Evolutionary conservation across 1,139 yeast species (phyloP), one percentile per base, ranked within the genome.

Genomic region (Insectozyma bohioensis): DNA sequence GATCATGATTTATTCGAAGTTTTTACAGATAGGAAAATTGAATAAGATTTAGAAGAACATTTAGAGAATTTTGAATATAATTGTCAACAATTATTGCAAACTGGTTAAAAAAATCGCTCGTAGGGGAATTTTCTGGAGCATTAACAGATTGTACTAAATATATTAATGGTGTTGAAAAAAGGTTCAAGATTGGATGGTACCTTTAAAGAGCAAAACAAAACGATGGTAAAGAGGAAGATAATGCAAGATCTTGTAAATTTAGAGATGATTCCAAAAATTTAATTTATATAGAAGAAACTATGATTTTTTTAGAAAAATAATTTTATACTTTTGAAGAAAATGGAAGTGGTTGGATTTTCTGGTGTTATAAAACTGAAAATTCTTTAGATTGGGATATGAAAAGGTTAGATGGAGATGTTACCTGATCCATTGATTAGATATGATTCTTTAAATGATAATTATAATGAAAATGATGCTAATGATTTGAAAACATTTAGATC

Each of bases 81-180:
- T 34, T 56, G 58, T 3, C 26, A 28, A 2, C 41, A 40, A 26
- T 47, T 52, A 42, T 26, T 25, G 12, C 33, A 30, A 14, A 46
- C 51, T 12, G 40, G 41, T 5, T 58, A 54, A 28, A 26, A 39
- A 24, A 40, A 48, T 27, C n/a, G n/a, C n/a, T 55, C 1, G 58
- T 52, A 17, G 60, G 61, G 1, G 61, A 56, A 34, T 54, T 53
- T 37, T 48, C 58, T 1, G 61, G 56, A 2, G 60, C 61, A 1
- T 22, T 54, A 2, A 52, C 56, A 6, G 60, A 55, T 35, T 56
- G 60, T 31, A 45, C 60, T n/a, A 49, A 43, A 26, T 51, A 50
- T 34, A 41, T 56, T 16, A 56, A 54, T 40, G 61, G 61, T 4
- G 51, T 53, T 7, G 56, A 53, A 4, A n/a, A 37, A 34, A 7